Conservation (phyloP, 2,329 filamentous ascomycete species). For the Penicillium sp. region DNA sequence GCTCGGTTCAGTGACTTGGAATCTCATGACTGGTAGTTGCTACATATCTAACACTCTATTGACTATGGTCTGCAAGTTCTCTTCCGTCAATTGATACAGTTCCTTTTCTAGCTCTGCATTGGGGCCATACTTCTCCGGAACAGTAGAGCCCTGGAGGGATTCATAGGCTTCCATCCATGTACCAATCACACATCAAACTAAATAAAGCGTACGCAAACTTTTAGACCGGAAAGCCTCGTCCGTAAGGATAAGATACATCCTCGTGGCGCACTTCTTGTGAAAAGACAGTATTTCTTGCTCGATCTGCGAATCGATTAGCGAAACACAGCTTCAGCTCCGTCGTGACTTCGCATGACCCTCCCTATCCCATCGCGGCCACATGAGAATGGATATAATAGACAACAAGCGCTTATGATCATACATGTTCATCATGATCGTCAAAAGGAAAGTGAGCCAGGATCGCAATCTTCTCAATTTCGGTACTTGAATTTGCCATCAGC, state of each 20-base stretch:
- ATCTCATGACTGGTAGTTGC: too few relatives aligned
- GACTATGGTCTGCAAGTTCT: too few relatives aligned
- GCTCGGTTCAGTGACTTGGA: too few relatives aligned
- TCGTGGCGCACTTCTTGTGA: neutral
- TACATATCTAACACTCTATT: too few relatives aligned
- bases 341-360: too few relatives aligned
- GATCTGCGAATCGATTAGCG: too few relatives aligned
- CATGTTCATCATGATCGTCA: conserved; percentile 21
- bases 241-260: conserved; percentile 8
- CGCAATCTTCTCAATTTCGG: conserved; percentile 19
- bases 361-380: too few relatives aligned
- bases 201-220: neutral
- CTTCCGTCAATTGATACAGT: conserved; percentile 4
- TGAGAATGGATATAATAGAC: too few relatives aligned
- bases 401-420: neutral
- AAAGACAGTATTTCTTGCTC: too few relatives aligned
- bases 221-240: conserved; percentile 7
- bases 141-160: neutral
- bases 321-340: too few relatives aligned
- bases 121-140: neutral
- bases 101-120: neutral
- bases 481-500: conserved; percentile 23
- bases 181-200: conserved; percentile 1
- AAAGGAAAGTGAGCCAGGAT: conserved; percentile 22
- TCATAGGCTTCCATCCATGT: neutral